Conservation (phyloP, 1,139 yeast genomes). For the Hyphopichia khmerensis region DNA sequence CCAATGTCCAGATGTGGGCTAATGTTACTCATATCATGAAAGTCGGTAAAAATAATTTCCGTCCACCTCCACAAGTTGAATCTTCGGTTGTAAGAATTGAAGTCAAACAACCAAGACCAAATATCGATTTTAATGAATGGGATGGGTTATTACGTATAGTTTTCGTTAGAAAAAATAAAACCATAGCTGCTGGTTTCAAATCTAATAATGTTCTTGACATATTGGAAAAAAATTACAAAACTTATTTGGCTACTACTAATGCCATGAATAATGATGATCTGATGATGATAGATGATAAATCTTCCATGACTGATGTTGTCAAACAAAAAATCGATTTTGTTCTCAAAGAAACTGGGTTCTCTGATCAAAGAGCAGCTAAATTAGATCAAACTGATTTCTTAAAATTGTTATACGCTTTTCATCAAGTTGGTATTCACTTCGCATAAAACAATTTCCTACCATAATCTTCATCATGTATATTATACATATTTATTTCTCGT, state of each 20-base stretch:
- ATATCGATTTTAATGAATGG: conserved; percentile 93
- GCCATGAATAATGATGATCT: conserved; percentile 51
- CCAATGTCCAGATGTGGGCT: conserved; percentile 99
- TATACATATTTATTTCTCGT: conserved; percentile 18
- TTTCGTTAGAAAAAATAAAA: conserved; percentile 90
- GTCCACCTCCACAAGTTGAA: conserved; percentile 99
- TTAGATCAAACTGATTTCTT: conserved; percentile 94
- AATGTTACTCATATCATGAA: conserved; percentile 97
- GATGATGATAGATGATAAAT: conserved; percentile 52
- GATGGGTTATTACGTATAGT: conserved; percentile 90
- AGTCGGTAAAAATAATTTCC: conserved; percentile 92
- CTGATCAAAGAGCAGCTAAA: conserved; percentile 88
- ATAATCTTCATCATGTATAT: background rate
- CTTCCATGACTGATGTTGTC: conserved; percentile 45
- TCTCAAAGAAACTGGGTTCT: conserved; percentile 71
- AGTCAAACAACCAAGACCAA: conserved; percentile 87
- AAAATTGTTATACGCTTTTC: conserved; percentile 85
- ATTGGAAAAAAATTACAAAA: conserved; percentile 83
- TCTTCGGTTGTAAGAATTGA: conserved; percentile 94
- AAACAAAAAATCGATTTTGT: conserved; percentile 64
- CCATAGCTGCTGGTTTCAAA: conserved; percentile 90
- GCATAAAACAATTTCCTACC: conserved; percentile 52
- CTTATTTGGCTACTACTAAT: conserved; percentile 63
- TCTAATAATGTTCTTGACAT: conserved; percentile 79
- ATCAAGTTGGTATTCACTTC: conserved; percentile 95